Evolutionary conservation across 257 asterid species (phyloP), one percentile per base, ranked within the genome.

Genomic region (Rhazya stricta): DNA sequence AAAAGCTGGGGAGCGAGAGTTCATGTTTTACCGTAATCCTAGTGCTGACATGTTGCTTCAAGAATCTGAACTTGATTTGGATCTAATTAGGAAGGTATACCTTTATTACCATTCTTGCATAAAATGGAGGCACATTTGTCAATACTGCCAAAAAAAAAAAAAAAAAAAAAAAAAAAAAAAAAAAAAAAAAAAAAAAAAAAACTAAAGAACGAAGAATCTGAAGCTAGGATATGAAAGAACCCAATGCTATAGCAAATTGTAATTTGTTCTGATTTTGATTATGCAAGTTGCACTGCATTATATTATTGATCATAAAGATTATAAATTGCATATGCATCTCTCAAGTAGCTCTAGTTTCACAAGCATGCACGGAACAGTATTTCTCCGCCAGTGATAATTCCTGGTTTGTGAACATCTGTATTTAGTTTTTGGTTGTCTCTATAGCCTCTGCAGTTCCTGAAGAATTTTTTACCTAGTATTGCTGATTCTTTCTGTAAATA

Each of bases 1-100:
- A 84, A 91, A 88, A 41, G 97, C 93, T 74, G 99, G 99, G 76
- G 99, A 95, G 72, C 96, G 98, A 0, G 99, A 95, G 71, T 95
- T 95, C 90, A 95, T 95, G 98, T 95, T 95, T 76, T 95, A 92
- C 43, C 97, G 98, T 74, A 95, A 95, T 76, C 99, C 99, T 48
- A 95, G 98, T 83, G 99, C 99, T 54, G 99, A 95, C 80, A 95
- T 95, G 99, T 83, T 95, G 79, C 91, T 95, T 72, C 78, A 82
- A 77, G 96, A 86, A 77, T 71, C 80, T 23, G 98, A 95, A 81
- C 98, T 95, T 70, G 96, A 92, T 85, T 76, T 92, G 27, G 93
- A 86, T 60, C 76, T 95, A 78, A 91, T 92, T 78, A 88, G 79
- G 85, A 91, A 92, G 99, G 99, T 94, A 91, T 51, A 50, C 11